Base-by-base conservation (phyloP, 2,329 filamentous ascomycete species). In the Apiospora koreana region DNA sequence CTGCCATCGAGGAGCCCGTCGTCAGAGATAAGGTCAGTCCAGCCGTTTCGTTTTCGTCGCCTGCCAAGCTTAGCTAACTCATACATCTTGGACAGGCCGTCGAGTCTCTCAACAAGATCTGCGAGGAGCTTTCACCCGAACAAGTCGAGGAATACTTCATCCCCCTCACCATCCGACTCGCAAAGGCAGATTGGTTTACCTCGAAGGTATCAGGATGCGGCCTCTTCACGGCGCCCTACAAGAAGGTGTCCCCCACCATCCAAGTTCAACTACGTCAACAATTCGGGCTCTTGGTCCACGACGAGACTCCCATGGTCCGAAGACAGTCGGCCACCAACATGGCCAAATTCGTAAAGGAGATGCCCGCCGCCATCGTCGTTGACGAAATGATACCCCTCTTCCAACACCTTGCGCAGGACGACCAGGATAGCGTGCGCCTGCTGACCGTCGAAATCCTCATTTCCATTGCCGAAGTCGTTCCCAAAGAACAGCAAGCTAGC, bases 131-230 rank as follows among this genome's bases (percentile, higher is more conserved):
- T 69, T 97, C 94, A 67, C 86, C 94, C 77, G 89, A 94, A 82
- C 96, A 99, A 86, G 92, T 98, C 80, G 96, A 99, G 86, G 94
- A 98, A 79, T 93, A 95, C 84, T 98, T 98, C 85, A 95, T 99
- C 76, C 96, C 96, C 73, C 92, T 99, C 79, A 95, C 95, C 71
- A 90, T 97, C 79, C 94, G 96, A 80, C 93, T 99, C 72, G 97
- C 96, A 75, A 99, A 98, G 88, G 96, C 96, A 83, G 96, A 99
- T 85, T 99, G 96, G 96, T 99, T 99, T 83, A 99, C 96, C 70
- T 98, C 96, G 74, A 99, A 98, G 86, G 96, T 99, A 74, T 99
- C 96, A 42, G 96, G 95, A 73, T 97, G 95, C 74, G 96, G 96
- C 73, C 92, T 99, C 73, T 99, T 95, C 86, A 96, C 93, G 80